A percentile compares a stretch with the other conserved stretches of the same genome.
Conservation (phyloP, 306 rosid genomes). For the Cercis canadensis region DNA sequence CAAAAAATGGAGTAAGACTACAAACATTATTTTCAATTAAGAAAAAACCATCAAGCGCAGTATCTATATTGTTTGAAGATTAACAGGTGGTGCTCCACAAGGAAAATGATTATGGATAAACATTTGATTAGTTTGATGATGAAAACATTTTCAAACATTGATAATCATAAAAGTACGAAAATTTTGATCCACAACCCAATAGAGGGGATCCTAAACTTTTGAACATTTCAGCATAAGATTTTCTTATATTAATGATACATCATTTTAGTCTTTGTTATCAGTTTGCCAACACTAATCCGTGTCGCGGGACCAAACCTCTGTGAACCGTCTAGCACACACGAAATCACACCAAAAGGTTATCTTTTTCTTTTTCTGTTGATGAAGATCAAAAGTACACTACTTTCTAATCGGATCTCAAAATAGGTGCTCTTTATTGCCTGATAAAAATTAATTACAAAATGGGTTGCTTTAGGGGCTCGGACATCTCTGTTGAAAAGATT, state of each 20-base stretch:
- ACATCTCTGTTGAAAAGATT: conserved; percentile 9
- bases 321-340: background rate
- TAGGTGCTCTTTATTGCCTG: no score
- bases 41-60: conserved; percentile 18
- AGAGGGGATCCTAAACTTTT: background rate
- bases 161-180: no score
- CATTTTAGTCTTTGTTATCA: background rate
- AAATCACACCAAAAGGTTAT: conserved; percentile 16
- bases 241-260: background rate
- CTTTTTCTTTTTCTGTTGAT: conserved; percentile 7
- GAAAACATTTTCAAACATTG: no score
- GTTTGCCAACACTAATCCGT: background rate
- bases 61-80: background rate
- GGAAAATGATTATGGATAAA: background rate
- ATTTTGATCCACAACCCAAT: background rate
- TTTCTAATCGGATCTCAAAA: conserved; percentile 12
- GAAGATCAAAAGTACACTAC: background rate
- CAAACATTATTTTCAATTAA: background rate
- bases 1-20: background rate
- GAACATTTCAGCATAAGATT: background rate
- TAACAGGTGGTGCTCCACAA: conserved; percentile 14
- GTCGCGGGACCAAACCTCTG: background rate
- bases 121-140: no score
- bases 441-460: background rate
- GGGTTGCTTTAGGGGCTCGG: background rate